Base-by-base conservation (phyloP, 2,329 filamentous ascomycete species). In the Pseudomassariella vexata region DNA sequence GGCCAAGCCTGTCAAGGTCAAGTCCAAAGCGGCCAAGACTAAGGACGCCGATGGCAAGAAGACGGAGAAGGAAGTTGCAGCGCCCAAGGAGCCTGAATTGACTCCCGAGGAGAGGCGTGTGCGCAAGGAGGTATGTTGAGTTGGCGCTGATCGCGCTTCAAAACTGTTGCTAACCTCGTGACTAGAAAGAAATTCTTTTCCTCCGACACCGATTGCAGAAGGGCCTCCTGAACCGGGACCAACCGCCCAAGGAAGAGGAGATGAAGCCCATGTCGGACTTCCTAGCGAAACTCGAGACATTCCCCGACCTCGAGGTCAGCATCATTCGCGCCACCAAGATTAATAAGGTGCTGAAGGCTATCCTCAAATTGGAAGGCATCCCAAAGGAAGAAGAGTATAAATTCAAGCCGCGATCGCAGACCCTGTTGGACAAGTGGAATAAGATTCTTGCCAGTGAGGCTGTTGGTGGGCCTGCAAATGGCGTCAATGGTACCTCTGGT, bases 301-400 rank as follows among this genome's bases (percentile, higher is more conserved):
- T 69, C 57, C 65, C 76, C 2, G 85, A 94, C 43, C 75, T 96
- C 5, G 90, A 96, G 55, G 86, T 85, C 19, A 79, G 79, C 44
- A 92, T 95, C 48, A 95, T 96, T 50, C 79, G 85, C 42, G 70
- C 67, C 10, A 98, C 92, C 40, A 98, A 96, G 72, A 95, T 98
- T 61, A 90, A 96, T 76, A 98, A 98, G 66, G 90, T 98, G 9
- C 73, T 98, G 36, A 95, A 94, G 66, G 88, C 83, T 5, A 92
- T 98, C 45, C 68, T 95, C 49, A 95, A 95, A 66, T 70, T 98
- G 7, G 74, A 81, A 25, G 72, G 72, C 4, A 94, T 98, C 46
- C 89, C 89, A 5, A 82, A 81, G 39, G 92, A 98, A 44, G 85
- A 89, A 21, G 85, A 94, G 45, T 94, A 82, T 59, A 66, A 84